phyloP scores from a whole-genome alignment of 1,284 basidiomycete genomes.

The Microbotryum lychnidis-dioicae region DNA sequence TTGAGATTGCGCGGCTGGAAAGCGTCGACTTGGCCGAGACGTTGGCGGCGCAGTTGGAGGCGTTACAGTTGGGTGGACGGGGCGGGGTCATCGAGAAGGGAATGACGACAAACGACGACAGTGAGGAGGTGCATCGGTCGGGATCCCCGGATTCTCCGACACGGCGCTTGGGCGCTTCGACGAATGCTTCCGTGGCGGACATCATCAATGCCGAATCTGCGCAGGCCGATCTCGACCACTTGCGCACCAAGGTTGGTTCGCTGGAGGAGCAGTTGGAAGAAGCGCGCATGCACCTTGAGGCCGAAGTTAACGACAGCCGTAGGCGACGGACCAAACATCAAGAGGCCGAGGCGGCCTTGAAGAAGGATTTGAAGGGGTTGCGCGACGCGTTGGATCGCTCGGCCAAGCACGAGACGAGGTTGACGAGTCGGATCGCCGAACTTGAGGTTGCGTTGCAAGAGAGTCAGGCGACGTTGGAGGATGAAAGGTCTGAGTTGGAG shows the following conservation, averaged over 20 bases:
- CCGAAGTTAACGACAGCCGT: slow-evolving; percentile 56
- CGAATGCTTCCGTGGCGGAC: slow-evolving; percentile 45
- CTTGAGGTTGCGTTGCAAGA: slow-evolving; percentile 81
- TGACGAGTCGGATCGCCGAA: slow-evolving; percentile 62
- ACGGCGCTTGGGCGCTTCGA: slow-evolving; percentile 5
- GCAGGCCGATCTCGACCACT: slow-evolving; percentile 74
- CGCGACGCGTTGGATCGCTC: slow-evolving; percentile 56
- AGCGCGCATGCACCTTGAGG: slow-evolving; percentile 58
- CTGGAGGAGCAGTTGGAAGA: slow-evolving; percentile 85
- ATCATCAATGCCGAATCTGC: slow-evolving; percentile 85
- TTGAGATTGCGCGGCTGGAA: slow-evolving; percentile 66
- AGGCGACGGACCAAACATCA: slow-evolving; percentile 52
- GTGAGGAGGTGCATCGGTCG: no score
- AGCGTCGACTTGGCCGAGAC: slow-evolving; percentile 56
- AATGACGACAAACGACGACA: no score
- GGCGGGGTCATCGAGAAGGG: no score
- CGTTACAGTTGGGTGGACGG: no score
- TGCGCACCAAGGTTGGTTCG: slow-evolving; percentile 63
- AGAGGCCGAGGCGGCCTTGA: slow-evolving; percentile 62
- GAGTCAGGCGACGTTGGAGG: slow-evolving; percentile 78
- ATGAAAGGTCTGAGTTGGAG: slow-evolving; percentile 86
- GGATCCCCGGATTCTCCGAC: slow-evolving; percentile 7
- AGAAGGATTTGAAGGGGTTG: slow-evolving; percentile 56
- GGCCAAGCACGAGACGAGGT: slow-evolving; percentile 54
- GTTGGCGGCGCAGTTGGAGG: slow-evolving; percentile 54